Base-by-base conservation (phyloP, 805 yeast species). In the Nakazawaea molendinolei region DNA sequence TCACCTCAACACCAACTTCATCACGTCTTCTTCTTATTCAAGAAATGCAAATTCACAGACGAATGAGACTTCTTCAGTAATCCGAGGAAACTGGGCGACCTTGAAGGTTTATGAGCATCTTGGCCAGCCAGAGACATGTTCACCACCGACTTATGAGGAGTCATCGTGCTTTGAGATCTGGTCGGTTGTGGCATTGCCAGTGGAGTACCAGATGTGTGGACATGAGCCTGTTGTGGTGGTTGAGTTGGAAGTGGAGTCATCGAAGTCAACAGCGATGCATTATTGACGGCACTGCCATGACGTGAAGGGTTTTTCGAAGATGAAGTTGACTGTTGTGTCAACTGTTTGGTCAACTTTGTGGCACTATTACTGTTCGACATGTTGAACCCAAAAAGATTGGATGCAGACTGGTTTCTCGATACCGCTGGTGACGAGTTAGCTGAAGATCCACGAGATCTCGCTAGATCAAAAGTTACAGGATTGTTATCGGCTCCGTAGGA, bases 371-470 rank as follows among this genome's bases (percentile, higher is more conserved):
- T 31, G 18, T 31, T 36, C 4, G 39, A 36, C 7, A 32, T 15
- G 21, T 21, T 36, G 39, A 36, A 36, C 5, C 36, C 40, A 7
- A 39, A 24, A 14, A 53, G 33, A 30, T 60, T 65, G 7, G 57
- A 49, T 4, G 53, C 38, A 2, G 69, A 64, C 8, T 53, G 62
- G 39, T 53, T 58, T 38, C 69, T 48, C 0, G 71, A 65, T 5
- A 44, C 37, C 0, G 61, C 49, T 1, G 71, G 74, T 4, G 76
- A 69, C 3, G 71, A 52, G 33, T 41, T 46, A 9, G 40, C 21
- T 2, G 60, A 55, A 4, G 61, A 55, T n/a, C 56, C 59, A 28
- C 58, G 39, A 18, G 58, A 53, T 36, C 45, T 52, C n/a, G 55
- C 55, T 26, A 53, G 35, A 5, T 49, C 55, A 14, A 44, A 36